These are phyloP conservation scores for Rhizoclosmatium globosum DNA, from an alignment of 192 early-diverging fungal species.

Conservation along the genomic window DNA sequence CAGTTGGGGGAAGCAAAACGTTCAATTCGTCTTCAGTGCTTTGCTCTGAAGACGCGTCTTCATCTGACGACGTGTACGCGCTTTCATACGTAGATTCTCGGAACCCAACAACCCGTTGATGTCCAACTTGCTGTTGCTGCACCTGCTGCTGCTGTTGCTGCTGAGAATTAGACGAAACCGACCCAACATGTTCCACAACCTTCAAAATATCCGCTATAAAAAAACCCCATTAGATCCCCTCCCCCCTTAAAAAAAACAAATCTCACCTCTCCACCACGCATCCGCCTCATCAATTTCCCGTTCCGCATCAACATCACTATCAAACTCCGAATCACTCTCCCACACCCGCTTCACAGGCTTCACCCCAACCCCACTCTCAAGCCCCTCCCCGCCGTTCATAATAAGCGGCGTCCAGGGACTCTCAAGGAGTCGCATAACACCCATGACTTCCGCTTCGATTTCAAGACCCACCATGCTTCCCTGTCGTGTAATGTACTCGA, in stretches of 20 bases:
- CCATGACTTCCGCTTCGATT: slow-evolving; percentile 54
- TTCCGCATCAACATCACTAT: slow-evolving; percentile 57
- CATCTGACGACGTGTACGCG: not conserved
- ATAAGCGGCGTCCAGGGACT: slow-evolving; percentile 42
- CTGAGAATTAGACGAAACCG: not conserved
- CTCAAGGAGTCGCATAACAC: slow-evolving; percentile 48
- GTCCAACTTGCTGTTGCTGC: not conserved
- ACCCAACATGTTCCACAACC: not conserved
- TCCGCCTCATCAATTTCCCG: slow-evolving; percentile 30
- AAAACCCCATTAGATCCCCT: not conserved
- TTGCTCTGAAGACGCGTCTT: not conserved
- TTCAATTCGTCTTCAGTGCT: not conserved
- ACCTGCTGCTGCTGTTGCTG: not conserved
- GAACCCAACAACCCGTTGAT: too few relatives aligned
- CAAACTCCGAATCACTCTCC: slow-evolving; percentile 60
- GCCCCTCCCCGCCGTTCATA: not conserved
- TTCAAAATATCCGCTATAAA: not conserved
- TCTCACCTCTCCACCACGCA: slow-evolving; percentile 25
- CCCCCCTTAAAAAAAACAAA: not conserved
- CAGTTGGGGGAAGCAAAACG: not conserved
- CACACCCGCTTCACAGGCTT: slow-evolving; percentile 44
- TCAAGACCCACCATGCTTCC: slow-evolving; percentile 44
- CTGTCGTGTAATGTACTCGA: slow-evolving; percentile 48
- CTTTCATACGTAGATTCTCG: too few relatives aligned
- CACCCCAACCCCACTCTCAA: slow-evolving; percentile 34